phyloP scores from a whole-genome alignment of 441 rosid species.

The Jatropha podagrica region DNA sequence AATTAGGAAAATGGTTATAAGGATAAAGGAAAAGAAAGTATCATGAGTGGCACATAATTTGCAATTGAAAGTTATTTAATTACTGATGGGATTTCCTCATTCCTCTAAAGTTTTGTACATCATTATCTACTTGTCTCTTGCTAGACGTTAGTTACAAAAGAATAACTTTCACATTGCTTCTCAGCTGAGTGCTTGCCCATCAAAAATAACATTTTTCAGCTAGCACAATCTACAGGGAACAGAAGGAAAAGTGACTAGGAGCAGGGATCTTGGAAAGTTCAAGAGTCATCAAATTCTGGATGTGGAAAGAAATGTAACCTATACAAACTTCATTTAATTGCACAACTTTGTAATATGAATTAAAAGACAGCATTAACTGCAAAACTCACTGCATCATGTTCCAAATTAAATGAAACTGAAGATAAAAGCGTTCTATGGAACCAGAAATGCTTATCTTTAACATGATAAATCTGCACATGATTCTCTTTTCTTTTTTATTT shows the following conservation, averaged over 20 bases:
- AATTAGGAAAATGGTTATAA: background rate
- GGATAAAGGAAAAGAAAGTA: background rate
- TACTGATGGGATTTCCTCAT: constrained; percentile 2
- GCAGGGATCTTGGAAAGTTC: background rate
- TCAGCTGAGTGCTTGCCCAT: background rate
- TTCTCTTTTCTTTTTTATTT: background rate
- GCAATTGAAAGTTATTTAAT: background rate
- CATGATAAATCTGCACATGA: background rate
- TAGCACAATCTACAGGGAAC: constrained; percentile 3
- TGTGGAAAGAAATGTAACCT: background rate
- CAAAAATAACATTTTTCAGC: background rate
- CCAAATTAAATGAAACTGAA: background rate
- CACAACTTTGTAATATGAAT: background rate
- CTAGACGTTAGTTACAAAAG: background rate
- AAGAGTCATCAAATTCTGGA: background rate
- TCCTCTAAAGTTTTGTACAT: background rate
- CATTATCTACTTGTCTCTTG: background rate
- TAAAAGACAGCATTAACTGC: background rate
- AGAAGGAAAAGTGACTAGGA: background rate
- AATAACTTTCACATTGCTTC: background rate
- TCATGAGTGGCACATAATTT: background rate
- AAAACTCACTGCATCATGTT: background rate
- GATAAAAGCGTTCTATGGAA: background rate
- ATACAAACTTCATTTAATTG: background rate
- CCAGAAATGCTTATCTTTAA: background rate